Evolutionary conservation across 73 alveolate species (phyloP).

Genomic region (Blepharisma japonicum): DNA sequence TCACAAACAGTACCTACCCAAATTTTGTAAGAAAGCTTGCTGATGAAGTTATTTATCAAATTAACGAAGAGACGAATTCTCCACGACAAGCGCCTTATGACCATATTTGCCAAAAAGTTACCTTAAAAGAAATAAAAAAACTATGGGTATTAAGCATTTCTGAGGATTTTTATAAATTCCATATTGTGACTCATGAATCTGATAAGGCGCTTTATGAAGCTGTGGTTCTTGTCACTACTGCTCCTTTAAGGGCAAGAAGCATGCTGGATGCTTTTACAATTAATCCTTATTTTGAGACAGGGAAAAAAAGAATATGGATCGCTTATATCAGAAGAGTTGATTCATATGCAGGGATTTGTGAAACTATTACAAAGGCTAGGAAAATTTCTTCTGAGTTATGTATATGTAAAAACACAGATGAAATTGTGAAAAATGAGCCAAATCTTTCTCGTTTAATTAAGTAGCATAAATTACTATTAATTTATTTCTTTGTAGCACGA

Average conservation of each 20-base stretch:
- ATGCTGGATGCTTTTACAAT: neutral
- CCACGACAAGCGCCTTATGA: neutral
- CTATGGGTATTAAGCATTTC: slow-evolving; percentile 19
- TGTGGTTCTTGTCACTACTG: slow-evolving; percentile 14
- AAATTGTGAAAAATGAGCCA: too few species aligned
- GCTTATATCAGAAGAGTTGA: slow-evolving; percentile 21
- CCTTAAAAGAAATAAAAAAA: neutral
- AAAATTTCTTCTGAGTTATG: neutral
- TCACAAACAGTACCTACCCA: neutral
- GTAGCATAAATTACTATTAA: too few species aligned
- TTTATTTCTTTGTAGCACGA: too few species aligned
- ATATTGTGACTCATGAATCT: neutral
- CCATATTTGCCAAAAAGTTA: neutral
- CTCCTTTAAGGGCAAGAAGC: neutral
- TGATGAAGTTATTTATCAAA: neutral
- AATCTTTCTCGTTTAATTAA: too few species aligned
- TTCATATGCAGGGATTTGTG: slow-evolving; percentile 24
- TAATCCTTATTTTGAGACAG: slow-evolving; percentile 8
- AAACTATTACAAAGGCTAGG: neutral
- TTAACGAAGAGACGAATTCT: neutral
- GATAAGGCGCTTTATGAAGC: neutral
- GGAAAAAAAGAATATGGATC: neutral
- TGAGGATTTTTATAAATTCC: slow-evolving; percentile 20
- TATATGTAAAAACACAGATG: too few species aligned
- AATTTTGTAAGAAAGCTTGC: neutral